phyloP scores from a whole-genome alignment of 1,284 basidiomycete genomes.

The Cryptococcus deneoformans region DNA sequence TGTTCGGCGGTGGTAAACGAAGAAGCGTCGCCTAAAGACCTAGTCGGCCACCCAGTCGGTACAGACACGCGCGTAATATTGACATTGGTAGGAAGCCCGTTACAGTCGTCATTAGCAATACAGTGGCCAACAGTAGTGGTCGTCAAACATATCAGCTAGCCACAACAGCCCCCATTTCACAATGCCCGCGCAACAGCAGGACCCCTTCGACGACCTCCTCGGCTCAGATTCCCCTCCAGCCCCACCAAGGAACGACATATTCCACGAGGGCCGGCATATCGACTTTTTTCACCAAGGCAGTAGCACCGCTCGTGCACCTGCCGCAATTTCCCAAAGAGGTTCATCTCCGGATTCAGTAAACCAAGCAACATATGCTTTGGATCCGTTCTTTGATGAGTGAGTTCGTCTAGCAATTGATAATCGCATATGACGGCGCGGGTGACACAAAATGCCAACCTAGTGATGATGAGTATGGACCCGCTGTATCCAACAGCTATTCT shows the following conservation, averaged over 20 bases:
- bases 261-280: constrained; percentile 29
- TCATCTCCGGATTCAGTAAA: neutral
- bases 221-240: constrained; percentile 28
- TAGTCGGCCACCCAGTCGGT: too few species aligned
- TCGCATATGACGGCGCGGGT: neutral
- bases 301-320: constrained; percentile 1
- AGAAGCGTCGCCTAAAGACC: too few species aligned
- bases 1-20: too few species aligned
- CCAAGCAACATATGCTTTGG: constrained; percentile 39
- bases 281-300: constrained; percentile 13
- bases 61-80: too few species aligned
- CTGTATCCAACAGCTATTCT: constrained; percentile 15
- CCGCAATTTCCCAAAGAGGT: neutral
- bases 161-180: too few species aligned
- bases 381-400: constrained; percentile 51
- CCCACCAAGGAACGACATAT: constrained; percentile 30
- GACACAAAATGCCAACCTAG: constrained; percentile 15
- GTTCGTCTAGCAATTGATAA: constrained; percentile 3
- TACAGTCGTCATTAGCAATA: too few species aligned
- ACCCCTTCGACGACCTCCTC: constrained; percentile 48
- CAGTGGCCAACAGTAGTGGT: too few species aligned
- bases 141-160: too few species aligned
- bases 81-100: too few species aligned
- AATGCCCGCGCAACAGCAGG: constrained; percentile 5
- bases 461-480: constrained; percentile 41